Base-by-base conservation (phyloP, 768 basidiomycete genomes). In the Tricholoma sp. region DNA sequence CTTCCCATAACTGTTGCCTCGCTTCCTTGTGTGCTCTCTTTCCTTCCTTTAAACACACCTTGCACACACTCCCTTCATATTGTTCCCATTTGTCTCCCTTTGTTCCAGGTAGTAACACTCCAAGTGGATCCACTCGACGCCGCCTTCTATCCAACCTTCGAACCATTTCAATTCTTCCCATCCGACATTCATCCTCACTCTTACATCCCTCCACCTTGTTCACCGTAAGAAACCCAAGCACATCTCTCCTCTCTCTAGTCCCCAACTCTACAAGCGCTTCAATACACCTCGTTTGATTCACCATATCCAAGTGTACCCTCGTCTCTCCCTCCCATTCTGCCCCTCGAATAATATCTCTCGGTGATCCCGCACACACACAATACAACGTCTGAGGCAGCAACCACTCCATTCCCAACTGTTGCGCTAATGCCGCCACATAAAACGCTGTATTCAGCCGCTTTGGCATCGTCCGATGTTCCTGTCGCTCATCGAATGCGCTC, bases 381-480 rank as follows among this genome's bases (percentile, higher is more conserved):
- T 74, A 74, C 35, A 73, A 61, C 51, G 72, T 69, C n/a, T 67
- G 57, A 6, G 76, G 74, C 10, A 76, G 60, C 18, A 74, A 58
- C 71, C 71, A 74, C 11, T 57, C 62, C 41, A 76, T 57, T 27
- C 71, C 68, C 46, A 75, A 69, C 59, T 73, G 68, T 5, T 69
- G 62, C 1, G 72, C 71, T 19, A 75, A 50, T 9, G 62, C 62
- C 45, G 74, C 65, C 6, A 71, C 71, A 34, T 69, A 72, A 57
- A 77, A 77, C 6, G 76, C 74, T 18, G 73, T 72, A 57, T 74
- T 72, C 50, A 72, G 71, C 56, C 71, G 63, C 14, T 71, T 65
- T 5, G 73, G 72, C 54, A 74, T 73, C 5, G 74, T 75, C 27
- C 74, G 71, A 6, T 53, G 50, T 4, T 54, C 54, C 27, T 75